Conservation (phyloP, 352 stramenopile genomes). For the Phytophthora uliginosa region DNA sequence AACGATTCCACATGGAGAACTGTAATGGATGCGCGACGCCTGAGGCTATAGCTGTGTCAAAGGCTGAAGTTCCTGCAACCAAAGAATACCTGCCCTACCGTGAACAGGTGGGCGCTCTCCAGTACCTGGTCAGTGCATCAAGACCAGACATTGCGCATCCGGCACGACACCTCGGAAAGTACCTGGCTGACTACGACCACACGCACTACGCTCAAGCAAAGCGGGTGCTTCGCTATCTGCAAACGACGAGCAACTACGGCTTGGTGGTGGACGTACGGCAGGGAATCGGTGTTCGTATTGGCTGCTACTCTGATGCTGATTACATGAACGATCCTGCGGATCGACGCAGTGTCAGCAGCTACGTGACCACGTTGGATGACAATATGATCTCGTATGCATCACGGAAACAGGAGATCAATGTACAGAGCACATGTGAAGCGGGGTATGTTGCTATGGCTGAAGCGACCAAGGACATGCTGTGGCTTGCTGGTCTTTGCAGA, state of each 20-base stretch:
- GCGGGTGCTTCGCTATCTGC: too few species aligned
- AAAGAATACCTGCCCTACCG: too few species aligned
- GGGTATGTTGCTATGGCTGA: conserved; percentile 27
- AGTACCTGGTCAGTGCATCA: too few species aligned
- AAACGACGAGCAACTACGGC: too few species aligned
- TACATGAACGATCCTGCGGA: conserved; percentile 34
- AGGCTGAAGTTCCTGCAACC: too few species aligned
- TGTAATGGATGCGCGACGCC: too few species aligned
- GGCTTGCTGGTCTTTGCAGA: conserved; percentile 14
- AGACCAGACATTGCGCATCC: too few species aligned
- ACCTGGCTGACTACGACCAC: too few species aligned
- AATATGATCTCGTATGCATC: conserved; percentile 33
- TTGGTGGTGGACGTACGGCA: conserved; percentile 19
- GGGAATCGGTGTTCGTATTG: background rate
- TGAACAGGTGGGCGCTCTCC: too few species aligned
- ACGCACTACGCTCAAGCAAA: too few species aligned
- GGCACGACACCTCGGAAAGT: too few species aligned
- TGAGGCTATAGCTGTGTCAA: too few species aligned
- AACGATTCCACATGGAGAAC: conserved; percentile 6
- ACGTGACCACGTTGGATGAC: conserved; percentile 31
- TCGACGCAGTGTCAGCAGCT: conserved; percentile 27
- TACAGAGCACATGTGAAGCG: conserved; percentile 17
- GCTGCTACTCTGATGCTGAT: conserved; percentile 26
- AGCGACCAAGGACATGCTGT: conserved; percentile 28
- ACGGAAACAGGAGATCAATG: conserved; percentile 36